phyloP scores from a whole-genome alignment of 2,329 filamentous ascomycete genomes.

The Cryphonectria naterciae region DNA sequence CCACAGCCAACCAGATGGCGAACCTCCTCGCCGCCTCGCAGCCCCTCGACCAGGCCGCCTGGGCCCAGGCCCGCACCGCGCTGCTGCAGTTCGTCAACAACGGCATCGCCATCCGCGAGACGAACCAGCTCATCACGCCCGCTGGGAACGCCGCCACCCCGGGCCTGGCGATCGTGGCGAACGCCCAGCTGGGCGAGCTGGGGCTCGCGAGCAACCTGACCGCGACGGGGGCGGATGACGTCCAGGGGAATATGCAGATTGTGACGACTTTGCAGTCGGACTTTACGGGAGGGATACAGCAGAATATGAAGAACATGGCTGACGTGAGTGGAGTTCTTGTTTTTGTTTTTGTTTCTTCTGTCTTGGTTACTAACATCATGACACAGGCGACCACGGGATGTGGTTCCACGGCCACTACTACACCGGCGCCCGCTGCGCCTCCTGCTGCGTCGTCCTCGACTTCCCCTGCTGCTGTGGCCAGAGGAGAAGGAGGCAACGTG shows the following conservation, averaged over 20 bases:
- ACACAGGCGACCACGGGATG: conserved; percentile 18
- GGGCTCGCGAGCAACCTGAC: conserved; percentile 25
- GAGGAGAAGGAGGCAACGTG: background rate
- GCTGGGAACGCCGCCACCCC: conserved; percentile 25
- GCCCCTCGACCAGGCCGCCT: conserved; percentile 26
- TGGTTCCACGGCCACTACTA: background rate
- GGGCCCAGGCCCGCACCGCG: conserved; percentile 27
- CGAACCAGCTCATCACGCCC: conserved; percentile 32
- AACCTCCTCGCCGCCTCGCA: conserved; percentile 19
- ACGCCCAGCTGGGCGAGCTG: conserved; percentile 29
- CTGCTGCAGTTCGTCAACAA: conserved; percentile 33
- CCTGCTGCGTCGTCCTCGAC: background rate
- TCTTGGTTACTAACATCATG: background rate
- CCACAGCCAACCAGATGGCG: conserved; percentile 23
- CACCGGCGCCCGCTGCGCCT: conserved; percentile 8
- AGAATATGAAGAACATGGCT: conserved; percentile 31
- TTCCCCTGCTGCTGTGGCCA: background rate
- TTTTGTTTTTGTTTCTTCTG: background rate
- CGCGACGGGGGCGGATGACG: conserved; percentile 18
- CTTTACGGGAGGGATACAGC: conserved; percentile 31
- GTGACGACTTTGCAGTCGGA: conserved; percentile 27
- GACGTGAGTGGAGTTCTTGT: conserved; percentile 18
- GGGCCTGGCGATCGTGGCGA: conserved; percentile 31
- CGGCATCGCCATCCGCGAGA: conserved; percentile 33
- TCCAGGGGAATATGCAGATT: conserved; percentile 25